Evolutionary conservation across 108 stramenopile species (phyloP).

Genomic region (Skeletonema costatum): DNA sequence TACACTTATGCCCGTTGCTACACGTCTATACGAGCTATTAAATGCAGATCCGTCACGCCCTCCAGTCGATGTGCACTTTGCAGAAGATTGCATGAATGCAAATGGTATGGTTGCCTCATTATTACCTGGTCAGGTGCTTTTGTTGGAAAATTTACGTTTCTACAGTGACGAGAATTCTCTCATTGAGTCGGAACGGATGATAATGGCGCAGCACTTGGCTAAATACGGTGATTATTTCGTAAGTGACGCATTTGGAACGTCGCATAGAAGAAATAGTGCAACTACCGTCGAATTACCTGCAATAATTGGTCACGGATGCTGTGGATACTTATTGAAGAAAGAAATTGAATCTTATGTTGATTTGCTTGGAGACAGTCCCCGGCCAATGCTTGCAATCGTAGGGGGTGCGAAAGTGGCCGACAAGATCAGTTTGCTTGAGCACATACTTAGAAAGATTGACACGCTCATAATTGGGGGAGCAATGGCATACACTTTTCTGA

Average conservation of each 20-base stretch:
- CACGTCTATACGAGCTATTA: constrained; percentile 75
- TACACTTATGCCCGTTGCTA: constrained; percentile 83
- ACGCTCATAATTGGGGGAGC: constrained; percentile 94
- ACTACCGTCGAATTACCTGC: constrained; percentile 61
- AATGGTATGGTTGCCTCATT: constrained; percentile 39
- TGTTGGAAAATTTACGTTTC: constrained; percentile 97
- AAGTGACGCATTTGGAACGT: constrained; percentile 99
- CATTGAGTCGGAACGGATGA: constrained; percentile 20
- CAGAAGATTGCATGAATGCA: constrained; percentile 71
- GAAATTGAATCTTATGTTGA: constrained; percentile 90
- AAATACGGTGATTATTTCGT: constrained; percentile 81
- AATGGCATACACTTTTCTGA: constrained; percentile 97
- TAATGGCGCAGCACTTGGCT: constrained; percentile 53
- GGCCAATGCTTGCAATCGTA: constrained; percentile 89
- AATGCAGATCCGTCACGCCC: constrained; percentile 36
- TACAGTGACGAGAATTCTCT: constrained; percentile 82
- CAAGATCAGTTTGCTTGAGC: constrained; percentile 93
- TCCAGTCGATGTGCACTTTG: constrained; percentile 63
- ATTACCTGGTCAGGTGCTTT: constrained; percentile 61
- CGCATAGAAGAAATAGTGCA: constrained; percentile 89
- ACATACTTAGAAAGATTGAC: constrained; percentile 89
- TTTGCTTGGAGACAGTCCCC: constrained; percentile 52
- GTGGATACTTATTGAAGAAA: constrained; percentile 74
- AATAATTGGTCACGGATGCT: constrained; percentile 48
- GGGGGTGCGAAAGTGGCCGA: constrained; percentile 99